A percentile compares a stretch with the other conserved stretches of the same genome.
phyloP scores from a whole-genome alignment of 1,139 yeast genomes.

The Candida anutae region DNA sequence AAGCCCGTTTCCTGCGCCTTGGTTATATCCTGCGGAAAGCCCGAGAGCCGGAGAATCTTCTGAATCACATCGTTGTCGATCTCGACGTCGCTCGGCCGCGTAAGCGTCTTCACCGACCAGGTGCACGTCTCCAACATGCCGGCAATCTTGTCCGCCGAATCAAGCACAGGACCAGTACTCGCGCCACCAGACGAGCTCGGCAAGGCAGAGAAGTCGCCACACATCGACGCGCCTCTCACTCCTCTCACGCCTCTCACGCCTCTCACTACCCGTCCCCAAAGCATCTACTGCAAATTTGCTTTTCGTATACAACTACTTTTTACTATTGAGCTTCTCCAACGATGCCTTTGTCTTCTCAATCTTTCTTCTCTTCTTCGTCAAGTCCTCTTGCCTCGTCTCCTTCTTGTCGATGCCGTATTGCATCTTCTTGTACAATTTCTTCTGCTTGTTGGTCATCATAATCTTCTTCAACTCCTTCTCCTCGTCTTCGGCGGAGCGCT shows the following conservation, averaged over 20 bases:
- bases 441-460: constrained; percentile 97
- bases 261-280: no score
- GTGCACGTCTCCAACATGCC: no score
- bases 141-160: no score
- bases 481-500: constrained; percentile 49
- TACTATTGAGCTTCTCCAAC: constrained; percentile 23
- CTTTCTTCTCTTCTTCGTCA: constrained; percentile 73
- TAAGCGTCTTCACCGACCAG: constrained; percentile 22
- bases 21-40: constrained; percentile 23
- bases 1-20: constrained; percentile 18
- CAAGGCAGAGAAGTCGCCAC: no score
- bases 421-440: constrained; percentile 91
- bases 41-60: constrained; percentile 38
- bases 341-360: constrained; percentile 61
- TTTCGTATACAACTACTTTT: neutral
- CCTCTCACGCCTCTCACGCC: no score
- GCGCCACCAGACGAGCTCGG: no score
- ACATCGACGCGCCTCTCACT: no score
- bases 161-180: no score
- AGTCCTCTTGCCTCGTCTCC: constrained; percentile 66
- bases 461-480: constrained; percentile 84
- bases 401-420: constrained; percentile 85
- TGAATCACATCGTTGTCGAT: constrained; percentile 14
- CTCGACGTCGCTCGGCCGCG: constrained; percentile 1
- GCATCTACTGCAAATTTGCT: neutral